Conservation (phyloP, 768 basidiomycete genomes). For the Russula vinacea region DNA sequence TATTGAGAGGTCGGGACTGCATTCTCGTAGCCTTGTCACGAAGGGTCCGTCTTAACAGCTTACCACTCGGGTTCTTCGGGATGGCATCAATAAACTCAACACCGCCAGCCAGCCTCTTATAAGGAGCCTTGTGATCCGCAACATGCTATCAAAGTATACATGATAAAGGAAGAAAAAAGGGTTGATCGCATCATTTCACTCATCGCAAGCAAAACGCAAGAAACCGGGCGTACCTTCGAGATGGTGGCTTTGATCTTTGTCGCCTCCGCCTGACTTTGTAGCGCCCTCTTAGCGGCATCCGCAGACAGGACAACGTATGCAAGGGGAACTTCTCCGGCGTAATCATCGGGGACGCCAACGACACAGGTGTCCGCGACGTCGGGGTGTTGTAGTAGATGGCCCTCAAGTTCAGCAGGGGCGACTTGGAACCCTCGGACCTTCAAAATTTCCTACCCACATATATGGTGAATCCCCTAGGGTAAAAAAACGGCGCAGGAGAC, state of each 20-base stretch:
- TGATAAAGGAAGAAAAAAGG: background rate
- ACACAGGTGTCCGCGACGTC: conserved; percentile 64
- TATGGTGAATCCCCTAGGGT: conserved; percentile 27
- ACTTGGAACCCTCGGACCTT: conserved; percentile 74
- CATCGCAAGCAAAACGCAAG: background rate
- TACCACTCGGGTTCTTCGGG: conserved; percentile 38
- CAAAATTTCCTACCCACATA: conserved; percentile 50
- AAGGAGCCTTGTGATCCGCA: conserved; percentile 36
- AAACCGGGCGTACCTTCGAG: conserved; percentile 16
- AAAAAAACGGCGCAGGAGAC: background rate
- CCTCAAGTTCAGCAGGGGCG: conserved; percentile 70
- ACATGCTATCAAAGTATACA: conserved; percentile 34
- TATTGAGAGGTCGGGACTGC: background rate
- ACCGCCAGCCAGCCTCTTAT: conserved; percentile 41
- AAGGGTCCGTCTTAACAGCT: conserved; percentile 35
- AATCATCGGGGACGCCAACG: conserved; percentile 64
- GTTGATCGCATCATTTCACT: background rate
- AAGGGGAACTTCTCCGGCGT: conserved; percentile 67
- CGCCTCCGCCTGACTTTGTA: background rate
- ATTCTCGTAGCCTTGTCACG: conserved; percentile 32
- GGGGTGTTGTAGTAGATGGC: conserved; percentile 55
- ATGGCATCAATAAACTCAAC: conserved; percentile 40
- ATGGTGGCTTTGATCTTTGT: conserved; percentile 26
- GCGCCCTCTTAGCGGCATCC: conserved; percentile 17
- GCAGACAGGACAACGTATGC: conserved; percentile 58